Base-by-base conservation (phyloP, 2,329 filamentous ascomycete species). In the Cordyceps cicadae region DNA sequence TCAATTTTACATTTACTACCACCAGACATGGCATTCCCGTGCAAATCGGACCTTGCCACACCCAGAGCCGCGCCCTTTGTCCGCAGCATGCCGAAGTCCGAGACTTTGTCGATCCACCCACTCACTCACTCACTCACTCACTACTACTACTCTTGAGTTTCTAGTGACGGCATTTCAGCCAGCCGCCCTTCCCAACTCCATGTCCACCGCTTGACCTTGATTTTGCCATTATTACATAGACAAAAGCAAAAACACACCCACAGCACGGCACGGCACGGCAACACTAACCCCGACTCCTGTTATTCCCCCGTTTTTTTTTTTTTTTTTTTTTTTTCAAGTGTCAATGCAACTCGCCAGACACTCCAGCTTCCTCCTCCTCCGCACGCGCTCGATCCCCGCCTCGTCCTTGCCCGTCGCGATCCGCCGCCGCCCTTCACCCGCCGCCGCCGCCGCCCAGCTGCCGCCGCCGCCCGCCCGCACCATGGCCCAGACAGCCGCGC, bases 401-500 rank as follows among this genome's bases (percentile, higher is more conserved):
- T 37, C 34, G 15, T 8, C 58, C 19, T 43, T 29, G 29, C 7
- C 14, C 15, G 39, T 43, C 39, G 39, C 39, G 32, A 17, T 11
- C 17, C 32, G 46, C 24, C 24, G 32, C 49, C n/a, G 37, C 49
- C 46, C 14, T 21, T 9, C 6, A 4, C 51, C 26, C 34, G 3
- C 24, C 56, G 37, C 48, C 34, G 14, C n/a, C n/a, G n/a, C n/a
- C n/a, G n/a, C n/a, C n/a, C n/a, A n/a, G 24, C 4, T 4, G 1
- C 34, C 48, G 6, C 12, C 56, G 3, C 12, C 39, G 17, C 26
- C 21, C 34, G 15, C 49, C 24, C 61, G 61, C 26, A 63, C 52
- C 21, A 67, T 67, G 66, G 61, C 66, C 6, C 58, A 60, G 15
- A 52, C 63, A 48, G 59, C 59, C 32, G 48, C 62, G 9, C 63